Conservation (phyloP, 306 rosid genomes). For the Rubus parviflorus region DNA sequence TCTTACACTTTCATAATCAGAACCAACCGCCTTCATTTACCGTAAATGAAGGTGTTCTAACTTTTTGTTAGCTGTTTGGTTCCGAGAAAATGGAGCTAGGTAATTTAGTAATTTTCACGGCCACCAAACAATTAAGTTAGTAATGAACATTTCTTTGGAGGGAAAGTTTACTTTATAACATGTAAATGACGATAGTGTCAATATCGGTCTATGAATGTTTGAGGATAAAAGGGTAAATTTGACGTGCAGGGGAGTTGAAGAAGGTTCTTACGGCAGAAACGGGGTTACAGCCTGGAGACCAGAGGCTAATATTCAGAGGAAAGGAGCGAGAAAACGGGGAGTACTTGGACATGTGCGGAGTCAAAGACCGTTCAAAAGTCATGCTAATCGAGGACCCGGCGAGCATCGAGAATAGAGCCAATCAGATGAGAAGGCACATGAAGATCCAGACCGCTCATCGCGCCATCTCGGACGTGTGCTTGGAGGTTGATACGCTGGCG, state of each 20-base stretch:
- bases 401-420: constrained; percentile 57
- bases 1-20: neutral
- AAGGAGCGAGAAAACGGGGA: constrained; percentile 66
- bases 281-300: constrained; percentile 56
- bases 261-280: constrained; percentile 57
- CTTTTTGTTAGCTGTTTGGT: neutral
- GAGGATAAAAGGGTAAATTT: constrained; percentile 7
- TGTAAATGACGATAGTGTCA: neutral
- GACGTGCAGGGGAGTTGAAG: constrained; percentile 73
- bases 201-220: neutral
- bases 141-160: neutral
- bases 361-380: constrained; percentile 71
- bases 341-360: constrained; percentile 66
- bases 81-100: neutral
- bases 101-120: neutral
- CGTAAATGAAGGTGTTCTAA: neutral
- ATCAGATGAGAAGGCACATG: constrained; percentile 52
- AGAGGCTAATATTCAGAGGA: constrained; percentile 58
- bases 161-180: neutral
- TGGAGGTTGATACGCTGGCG: constrained; percentile 57
- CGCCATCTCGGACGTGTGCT: constrained; percentile 49
- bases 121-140: neutral
- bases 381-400: constrained; percentile 60
- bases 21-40: neutral
- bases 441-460: constrained; percentile 58